Evolutionary conservation across 352 stramenopile genomes (phyloP).

Genomic region (Phytophthora uliginosa): DNA sequence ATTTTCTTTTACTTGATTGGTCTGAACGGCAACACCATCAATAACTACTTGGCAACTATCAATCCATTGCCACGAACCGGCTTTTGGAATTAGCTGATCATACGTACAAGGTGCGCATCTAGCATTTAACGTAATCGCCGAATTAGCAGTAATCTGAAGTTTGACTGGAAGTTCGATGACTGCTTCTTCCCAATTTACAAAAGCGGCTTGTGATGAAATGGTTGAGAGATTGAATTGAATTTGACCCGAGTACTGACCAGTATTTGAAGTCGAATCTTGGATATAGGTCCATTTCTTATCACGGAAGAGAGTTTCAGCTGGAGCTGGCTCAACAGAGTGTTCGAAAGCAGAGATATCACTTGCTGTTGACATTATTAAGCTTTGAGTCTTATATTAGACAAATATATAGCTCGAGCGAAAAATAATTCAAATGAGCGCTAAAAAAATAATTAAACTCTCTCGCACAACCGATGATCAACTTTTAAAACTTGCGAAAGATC

Average conservation of each 20-base stretch:
- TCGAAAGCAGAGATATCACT: conserved; percentile 12
- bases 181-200: conserved; percentile 18
- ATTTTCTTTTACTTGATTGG: too few species aligned
- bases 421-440: too few species aligned
- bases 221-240: background rate
- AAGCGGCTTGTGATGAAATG: conserved; percentile 8
- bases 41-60: too few species aligned
- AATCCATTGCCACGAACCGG: background rate
- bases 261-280: background rate
- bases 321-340: conserved; percentile 13
- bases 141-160: conserved; percentile 11
- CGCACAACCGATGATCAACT: too few species aligned
- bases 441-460: background rate
- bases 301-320: too few species aligned
- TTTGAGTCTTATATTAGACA: too few species aligned
- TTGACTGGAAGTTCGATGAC: conserved; percentile 14
- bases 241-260: conserved; percentile 5
- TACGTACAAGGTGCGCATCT: too few species aligned
- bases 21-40: background rate
- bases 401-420: too few species aligned
- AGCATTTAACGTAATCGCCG: background rate
- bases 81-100: conserved; percentile 6
- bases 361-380: background rate
- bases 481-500: conserved; percentile 10
- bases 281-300: background rate